These are phyloP conservation scores for Rhypophila decipiens DNA, from an alignment of 495 filamentous ascomycete species.

Conservation along the genomic window DNA sequence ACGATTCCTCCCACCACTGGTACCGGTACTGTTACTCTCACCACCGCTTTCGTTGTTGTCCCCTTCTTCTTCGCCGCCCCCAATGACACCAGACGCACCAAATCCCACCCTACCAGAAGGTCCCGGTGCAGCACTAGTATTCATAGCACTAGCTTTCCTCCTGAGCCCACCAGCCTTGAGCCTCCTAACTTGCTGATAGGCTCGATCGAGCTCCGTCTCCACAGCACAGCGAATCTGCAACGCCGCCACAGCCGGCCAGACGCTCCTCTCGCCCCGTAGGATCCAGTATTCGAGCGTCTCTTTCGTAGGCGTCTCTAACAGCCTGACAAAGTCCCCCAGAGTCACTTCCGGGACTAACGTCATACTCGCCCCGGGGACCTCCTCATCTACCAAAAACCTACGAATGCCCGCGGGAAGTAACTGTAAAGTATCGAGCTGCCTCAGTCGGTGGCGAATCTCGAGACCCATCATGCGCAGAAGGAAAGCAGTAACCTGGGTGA, in stretches of 20 bases:
- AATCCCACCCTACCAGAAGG: too few species aligned
- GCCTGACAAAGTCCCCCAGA: slow-evolving; percentile 59
- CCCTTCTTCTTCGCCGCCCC: not conserved
- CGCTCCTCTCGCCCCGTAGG: slow-evolving; percentile 71
- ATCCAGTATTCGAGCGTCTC: slow-evolving; percentile 81
- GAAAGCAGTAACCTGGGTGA: slow-evolving; percentile 53
- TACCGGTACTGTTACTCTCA: not conserved
- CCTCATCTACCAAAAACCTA: slow-evolving; percentile 81
- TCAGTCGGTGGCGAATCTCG: slow-evolving; percentile 76
- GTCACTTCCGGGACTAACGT: slow-evolving; percentile 79
- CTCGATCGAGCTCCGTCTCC: slow-evolving; percentile 77
- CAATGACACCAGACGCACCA: too few species aligned
- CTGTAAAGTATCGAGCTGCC: slow-evolving; percentile 72
- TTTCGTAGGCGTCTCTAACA: slow-evolving; percentile 75
- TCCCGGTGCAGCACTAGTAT: too few species aligned
- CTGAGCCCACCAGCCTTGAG: slow-evolving; percentile 40
- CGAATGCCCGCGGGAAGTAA: slow-evolving; percentile 63
- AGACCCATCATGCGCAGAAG: slow-evolving; percentile 61
- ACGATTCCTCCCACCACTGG: slow-evolving; percentile 17
- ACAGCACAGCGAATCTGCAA: slow-evolving; percentile 78
- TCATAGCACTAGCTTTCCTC: slow-evolving; percentile 30
- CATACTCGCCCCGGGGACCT: slow-evolving; percentile 70
- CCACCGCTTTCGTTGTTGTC: not conserved
- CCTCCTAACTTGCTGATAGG: slow-evolving; percentile 72
- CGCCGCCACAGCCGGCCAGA: slow-evolving; percentile 87